Conservation (phyloP, 1,284 basidiomycete genomes). For the Trametes sp. region DNA sequence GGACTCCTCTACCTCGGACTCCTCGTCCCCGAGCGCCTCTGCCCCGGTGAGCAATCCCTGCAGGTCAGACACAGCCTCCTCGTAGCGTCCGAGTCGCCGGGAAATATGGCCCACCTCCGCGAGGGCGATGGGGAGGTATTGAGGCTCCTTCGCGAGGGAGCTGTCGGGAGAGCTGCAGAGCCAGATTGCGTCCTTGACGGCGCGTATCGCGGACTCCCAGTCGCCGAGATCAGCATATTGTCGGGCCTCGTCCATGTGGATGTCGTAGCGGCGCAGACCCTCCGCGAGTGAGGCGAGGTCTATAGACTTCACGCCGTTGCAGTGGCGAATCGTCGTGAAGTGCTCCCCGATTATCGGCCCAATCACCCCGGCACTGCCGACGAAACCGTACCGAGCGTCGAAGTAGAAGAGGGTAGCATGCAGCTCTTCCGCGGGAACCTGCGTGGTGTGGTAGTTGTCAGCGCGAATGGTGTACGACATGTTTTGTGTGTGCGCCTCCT, state of each 20-base stretch:
- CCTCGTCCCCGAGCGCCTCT: not conserved
- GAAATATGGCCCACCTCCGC: not conserved
- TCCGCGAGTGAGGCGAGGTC: not conserved
- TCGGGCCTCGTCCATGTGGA: conserved; percentile 3
- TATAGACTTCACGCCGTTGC: not conserved
- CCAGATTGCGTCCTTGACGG: not conserved
- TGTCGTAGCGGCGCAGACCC: not conserved
- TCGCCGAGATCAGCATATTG: not conserved
- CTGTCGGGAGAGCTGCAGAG: not conserved
- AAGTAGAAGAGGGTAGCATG: conserved; percentile 11
- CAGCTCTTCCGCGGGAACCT: not conserved
- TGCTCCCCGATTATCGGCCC: not conserved
- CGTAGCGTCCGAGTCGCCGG: conserved; percentile 1
- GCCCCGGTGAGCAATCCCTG: not conserved
- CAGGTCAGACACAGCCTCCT: not conserved
- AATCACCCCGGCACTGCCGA: not conserved
- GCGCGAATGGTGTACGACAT: conserved; percentile 2
- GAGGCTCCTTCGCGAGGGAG: not conserved
- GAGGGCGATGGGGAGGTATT: not conserved
- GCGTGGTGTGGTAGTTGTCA: not conserved
- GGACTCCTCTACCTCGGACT: no score
- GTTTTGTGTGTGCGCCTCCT: not conserved
- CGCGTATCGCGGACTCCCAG: not conserved
- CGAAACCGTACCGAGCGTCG: not conserved
- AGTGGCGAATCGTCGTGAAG: not conserved